Conservation (phyloP, 495 filamentous ascomycete species). For the Arthonia radiata region DNA sequence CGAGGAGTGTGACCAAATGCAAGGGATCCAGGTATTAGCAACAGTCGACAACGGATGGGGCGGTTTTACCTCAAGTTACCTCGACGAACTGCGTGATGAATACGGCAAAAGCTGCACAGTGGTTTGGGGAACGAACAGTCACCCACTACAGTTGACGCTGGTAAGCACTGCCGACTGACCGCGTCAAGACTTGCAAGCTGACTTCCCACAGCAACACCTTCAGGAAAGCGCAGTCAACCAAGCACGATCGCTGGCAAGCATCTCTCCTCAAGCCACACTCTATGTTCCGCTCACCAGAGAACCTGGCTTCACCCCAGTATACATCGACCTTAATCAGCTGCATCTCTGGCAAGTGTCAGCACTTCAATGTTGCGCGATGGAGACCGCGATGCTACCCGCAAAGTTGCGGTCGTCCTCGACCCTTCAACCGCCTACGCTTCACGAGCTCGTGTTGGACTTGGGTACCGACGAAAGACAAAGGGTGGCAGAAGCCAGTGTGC, state of each 20-base stretch:
- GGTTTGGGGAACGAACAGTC: constrained; percentile 69
- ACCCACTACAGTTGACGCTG: too few relatives aligned
- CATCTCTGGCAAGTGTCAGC: constrained; percentile 68
- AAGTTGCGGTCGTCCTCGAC: constrained; percentile 36
- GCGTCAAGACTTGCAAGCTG: constrained; percentile 31
- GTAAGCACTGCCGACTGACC: too few relatives aligned
- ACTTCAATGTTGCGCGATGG: constrained; percentile 50
- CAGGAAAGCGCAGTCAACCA: constrained; percentile 33
- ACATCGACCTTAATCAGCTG: constrained; percentile 32
- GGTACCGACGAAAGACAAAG: too few relatives aligned
- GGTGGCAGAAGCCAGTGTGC: too few relatives aligned
- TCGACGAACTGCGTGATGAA: constrained; percentile 68
- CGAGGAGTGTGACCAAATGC: constrained; percentile 83
- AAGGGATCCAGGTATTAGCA: constrained; percentile 62
- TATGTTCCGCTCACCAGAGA: constrained; percentile 54
- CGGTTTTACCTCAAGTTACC: constrained; percentile 55
- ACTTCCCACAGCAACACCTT: constrained; percentile 7
- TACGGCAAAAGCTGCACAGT: constrained; percentile 67
- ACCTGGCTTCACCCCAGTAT: constrained; percentile 27
- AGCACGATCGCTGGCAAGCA: constrained; percentile 38
- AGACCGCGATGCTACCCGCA: constrained; percentile 56
- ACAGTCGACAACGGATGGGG: constrained; percentile 80
- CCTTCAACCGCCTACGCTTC: too few relatives aligned
- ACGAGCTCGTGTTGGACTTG: too few relatives aligned
- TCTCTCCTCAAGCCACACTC: constrained; percentile 45